phyloP scores from a whole-genome alignment of 768 basidiomycete genomes.

The Kwoniella heveanensis region DNA sequence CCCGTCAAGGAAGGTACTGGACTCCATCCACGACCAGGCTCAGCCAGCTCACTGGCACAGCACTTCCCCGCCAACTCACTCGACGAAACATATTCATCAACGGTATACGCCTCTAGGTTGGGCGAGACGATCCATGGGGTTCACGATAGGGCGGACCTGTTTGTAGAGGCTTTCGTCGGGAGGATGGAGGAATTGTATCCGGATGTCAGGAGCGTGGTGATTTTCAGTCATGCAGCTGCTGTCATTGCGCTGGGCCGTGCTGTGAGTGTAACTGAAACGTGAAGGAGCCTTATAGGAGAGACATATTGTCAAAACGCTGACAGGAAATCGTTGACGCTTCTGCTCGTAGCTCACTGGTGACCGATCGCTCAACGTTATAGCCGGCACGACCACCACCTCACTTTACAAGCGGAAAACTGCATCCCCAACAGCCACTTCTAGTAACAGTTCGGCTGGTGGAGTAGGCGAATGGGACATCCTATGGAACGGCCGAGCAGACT shows the following conservation, averaged over 20 bases:
- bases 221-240: slow-evolving; percentile 55
- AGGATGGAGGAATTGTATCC: slow-evolving; percentile 45
- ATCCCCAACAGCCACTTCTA: not conserved
- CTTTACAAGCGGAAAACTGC: slow-evolving; percentile 41
- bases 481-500: slow-evolving; percentile 52
- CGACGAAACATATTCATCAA: slow-evolving; percentile 40
- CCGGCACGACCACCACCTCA: slow-evolving; percentile 52
- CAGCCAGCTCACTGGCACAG: slow-evolving; percentile 24
- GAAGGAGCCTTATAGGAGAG: too few relatives aligned
- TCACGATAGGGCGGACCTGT: slow-evolving; percentile 43
- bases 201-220: slow-evolving; percentile 46
- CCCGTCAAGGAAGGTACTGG: slow-evolving; percentile 45
- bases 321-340: not conserved
- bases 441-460: slow-evolving; percentile 14
- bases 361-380: slow-evolving; percentile 40
- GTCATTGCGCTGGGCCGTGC: slow-evolving; percentile 55
- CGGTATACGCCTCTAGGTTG: slow-evolving; percentile 49
- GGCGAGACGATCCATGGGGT: slow-evolving; percentile 52
- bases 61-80: slow-evolving; percentile 43
- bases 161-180: slow-evolving; percentile 44
- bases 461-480: slow-evolving; percentile 53
- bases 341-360: slow-evolving; percentile 51
- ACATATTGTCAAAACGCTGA: not conserved
- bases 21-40: slow-evolving; percentile 52
- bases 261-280: slow-evolving; percentile 43